These are phyloP conservation scores for Chiua virens DNA, from an alignment of 768 basidiomycete genomes.

Conservation along the genomic window DNA sequence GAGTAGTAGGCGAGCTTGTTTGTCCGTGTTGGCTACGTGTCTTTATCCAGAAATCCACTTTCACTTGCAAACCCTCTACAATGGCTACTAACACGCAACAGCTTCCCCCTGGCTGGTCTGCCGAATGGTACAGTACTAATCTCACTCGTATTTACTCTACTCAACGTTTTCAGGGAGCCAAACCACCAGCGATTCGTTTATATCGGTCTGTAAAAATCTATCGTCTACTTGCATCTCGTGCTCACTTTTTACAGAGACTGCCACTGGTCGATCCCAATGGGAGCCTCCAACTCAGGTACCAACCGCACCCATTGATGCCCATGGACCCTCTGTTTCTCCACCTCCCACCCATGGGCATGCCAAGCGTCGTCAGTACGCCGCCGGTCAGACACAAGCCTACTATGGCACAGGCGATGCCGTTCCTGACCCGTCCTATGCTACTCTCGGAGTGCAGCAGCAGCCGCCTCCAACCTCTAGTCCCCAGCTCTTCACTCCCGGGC, in stretches of 20 bases:
- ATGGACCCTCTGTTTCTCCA: conserved; percentile 45
- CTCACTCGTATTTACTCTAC: not conserved
- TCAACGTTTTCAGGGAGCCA: conserved; percentile 60
- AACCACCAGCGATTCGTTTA: conserved; percentile 82
- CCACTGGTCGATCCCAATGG: conserved; percentile 86
- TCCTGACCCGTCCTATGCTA: conserved; percentile 47
- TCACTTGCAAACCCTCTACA: too few relatives aligned
- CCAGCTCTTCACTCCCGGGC: conserved; percentile 86
- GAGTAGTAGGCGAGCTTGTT: conserved; percentile 27
- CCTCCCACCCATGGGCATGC: conserved; percentile 42
- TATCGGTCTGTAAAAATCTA: conserved; percentile 62
- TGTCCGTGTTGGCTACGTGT: conserved; percentile 30
- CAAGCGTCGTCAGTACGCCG: conserved; percentile 91
- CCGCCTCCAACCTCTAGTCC: conserved; percentile 37
- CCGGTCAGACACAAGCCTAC: conserved; percentile 90
- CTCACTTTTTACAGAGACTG: conserved; percentile 59
- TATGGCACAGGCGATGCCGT: conserved; percentile 53
- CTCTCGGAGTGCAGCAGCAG: conserved; percentile 30
- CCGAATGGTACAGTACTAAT: conserved; percentile 70
- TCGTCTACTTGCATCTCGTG: not conserved
- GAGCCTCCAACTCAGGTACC: conserved; percentile 60
- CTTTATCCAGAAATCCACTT: conserved; percentile 1
- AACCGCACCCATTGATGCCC: conserved; percentile 38
- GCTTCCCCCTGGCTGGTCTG: conserved; percentile 89
- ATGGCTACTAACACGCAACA: conserved; percentile 59